Conservation (phyloP, 2,329 filamentous ascomycete species). For the Neonectria magnoliae region DNA sequence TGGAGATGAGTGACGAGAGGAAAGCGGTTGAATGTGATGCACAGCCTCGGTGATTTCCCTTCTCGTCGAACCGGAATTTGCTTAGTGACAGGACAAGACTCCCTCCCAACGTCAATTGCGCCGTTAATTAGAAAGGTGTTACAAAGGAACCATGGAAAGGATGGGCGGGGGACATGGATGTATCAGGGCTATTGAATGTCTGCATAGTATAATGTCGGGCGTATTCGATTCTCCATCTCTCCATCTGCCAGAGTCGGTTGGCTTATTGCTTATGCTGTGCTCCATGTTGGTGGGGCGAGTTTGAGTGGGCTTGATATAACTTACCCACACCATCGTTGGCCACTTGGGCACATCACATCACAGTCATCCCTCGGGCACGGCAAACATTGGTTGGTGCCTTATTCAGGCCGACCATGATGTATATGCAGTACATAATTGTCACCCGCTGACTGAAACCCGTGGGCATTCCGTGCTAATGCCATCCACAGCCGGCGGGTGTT, state of each 20-base stretch:
- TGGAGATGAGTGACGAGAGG: conserved; percentile 15
- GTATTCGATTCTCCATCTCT: neutral
- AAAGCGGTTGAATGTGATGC: conserved; percentile 9
- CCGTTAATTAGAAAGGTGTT: neutral
- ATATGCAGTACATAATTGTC: neutral
- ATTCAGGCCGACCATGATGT: neutral
- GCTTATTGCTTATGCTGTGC: neutral
- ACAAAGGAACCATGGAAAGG: neutral
- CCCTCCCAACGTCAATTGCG: neutral
- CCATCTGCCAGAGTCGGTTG: neutral
- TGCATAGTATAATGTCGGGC: neutral
- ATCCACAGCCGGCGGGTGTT: conserved; percentile 8
- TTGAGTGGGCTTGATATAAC: too few relatives aligned
- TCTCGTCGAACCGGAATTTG: conserved; percentile 8
- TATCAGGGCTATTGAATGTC: neutral
- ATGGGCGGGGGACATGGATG: neutral
- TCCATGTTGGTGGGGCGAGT: neutral
- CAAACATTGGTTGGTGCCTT: neutral
- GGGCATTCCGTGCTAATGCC: conserved; percentile 1
- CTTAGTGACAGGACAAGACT: neutral
- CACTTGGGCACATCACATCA: neutral
- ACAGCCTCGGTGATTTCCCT: conserved; percentile 24
- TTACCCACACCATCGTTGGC: neutral
- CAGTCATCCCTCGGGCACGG: neutral
- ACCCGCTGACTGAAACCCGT: conserved; percentile 4